Conservation (phyloP, 148 eudicot genomes). For the Gaultheria prostrata region DNA sequence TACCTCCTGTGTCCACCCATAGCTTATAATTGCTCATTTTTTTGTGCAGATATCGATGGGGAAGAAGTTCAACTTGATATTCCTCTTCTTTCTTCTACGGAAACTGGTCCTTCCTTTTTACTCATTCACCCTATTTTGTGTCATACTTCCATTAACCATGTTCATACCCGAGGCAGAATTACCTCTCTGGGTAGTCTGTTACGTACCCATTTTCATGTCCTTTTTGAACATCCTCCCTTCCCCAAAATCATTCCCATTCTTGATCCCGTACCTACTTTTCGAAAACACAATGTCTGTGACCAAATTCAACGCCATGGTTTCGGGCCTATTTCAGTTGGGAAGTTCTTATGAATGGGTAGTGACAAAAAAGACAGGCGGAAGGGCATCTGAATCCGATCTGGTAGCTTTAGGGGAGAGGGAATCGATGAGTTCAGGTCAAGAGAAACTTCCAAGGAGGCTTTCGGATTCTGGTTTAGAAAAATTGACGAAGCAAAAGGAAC, state of each 20-base stretch:
- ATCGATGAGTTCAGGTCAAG: slow-evolving; percentile 18
- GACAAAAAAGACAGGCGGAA: slow-evolving; percentile 57
- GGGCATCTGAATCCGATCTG: slow-evolving; percentile 59
- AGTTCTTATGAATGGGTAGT: slow-evolving; percentile 73
- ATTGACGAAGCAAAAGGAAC: slow-evolving; percentile 35
- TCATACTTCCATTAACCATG: slow-evolving; percentile 66
- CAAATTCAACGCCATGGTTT: slow-evolving; percentile 68
- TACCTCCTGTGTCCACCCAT: neutral
- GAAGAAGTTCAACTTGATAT: slow-evolving; percentile 59
- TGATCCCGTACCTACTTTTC: slow-evolving; percentile 61
- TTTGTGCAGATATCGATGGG: slow-evolving; percentile 52
- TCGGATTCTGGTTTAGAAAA: slow-evolving; percentile 56
- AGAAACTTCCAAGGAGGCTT: slow-evolving; percentile 27
- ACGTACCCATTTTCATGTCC: slow-evolving; percentile 54
- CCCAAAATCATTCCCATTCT: slow-evolving; percentile 59
- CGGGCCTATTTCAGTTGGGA: slow-evolving; percentile 65
- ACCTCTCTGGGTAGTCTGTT: slow-evolving; percentile 64
- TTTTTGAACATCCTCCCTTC: slow-evolving; percentile 52
- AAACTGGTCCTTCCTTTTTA: slow-evolving; percentile 65
- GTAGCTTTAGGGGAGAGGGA: slow-evolving; percentile 54
- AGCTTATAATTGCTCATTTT: neutral
- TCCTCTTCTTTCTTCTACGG: slow-evolving; percentile 64
- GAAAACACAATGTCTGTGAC: slow-evolving; percentile 79
- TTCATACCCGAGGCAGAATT: slow-evolving; percentile 65
- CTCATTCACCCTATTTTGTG: slow-evolving; percentile 63